phyloP scores from a whole-genome alignment of 1,284 basidiomycete species.

The Rhizoctonia solani region DNA sequence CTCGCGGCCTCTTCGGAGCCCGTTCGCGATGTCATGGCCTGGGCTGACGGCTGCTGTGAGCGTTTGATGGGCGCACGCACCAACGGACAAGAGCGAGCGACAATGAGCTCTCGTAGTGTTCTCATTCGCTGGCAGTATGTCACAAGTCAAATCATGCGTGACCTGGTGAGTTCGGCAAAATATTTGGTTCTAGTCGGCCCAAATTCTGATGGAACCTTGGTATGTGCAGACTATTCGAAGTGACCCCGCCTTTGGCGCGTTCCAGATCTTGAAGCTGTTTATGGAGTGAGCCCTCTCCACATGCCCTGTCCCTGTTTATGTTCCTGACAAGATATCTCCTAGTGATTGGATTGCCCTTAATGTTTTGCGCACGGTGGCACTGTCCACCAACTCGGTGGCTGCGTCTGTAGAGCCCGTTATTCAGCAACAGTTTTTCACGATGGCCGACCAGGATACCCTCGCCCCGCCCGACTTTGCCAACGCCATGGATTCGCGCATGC shows the following conservation, averaged over 20 bases:
- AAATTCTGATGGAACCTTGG: slow-evolving; percentile 1
- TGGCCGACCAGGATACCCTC: slow-evolving; percentile 68
- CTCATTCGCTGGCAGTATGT: slow-evolving; percentile 90
- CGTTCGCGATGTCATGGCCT: slow-evolving; percentile 83
- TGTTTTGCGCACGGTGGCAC: slow-evolving; percentile 78
- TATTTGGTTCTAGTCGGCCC: slow-evolving; percentile 21
- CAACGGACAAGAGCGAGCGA: slow-evolving; percentile 62
- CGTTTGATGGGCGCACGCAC: slow-evolving; percentile 63
- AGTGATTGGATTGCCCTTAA: slow-evolving; percentile 90
- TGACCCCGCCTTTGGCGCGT: slow-evolving; percentile 85
- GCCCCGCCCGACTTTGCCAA: slow-evolving; percentile 32
- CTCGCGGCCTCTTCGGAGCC: slow-evolving; percentile 60
- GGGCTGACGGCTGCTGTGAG: slow-evolving; percentile 87
- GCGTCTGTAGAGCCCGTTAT: slow-evolving; percentile 87
- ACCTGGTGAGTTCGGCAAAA: slow-evolving; percentile 71
- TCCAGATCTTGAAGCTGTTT: slow-evolving; percentile 87
- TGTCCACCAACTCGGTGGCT: slow-evolving; percentile 85
- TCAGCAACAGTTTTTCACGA: slow-evolving; percentile 80
- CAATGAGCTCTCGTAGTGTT: slow-evolving; percentile 83
- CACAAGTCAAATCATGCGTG: slow-evolving; percentile 86
- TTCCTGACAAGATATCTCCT: slow-evolving; percentile 35
- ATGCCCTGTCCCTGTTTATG: slow-evolving; percentile 22
- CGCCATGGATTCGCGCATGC: slow-evolving; percentile 32
- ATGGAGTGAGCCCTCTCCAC: slow-evolving; percentile 64
- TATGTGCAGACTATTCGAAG: slow-evolving; percentile 76